phyloP scores from a whole-genome alignment of 2,329 filamentous ascomycete species.

The Apiospora saccharicola region DNA sequence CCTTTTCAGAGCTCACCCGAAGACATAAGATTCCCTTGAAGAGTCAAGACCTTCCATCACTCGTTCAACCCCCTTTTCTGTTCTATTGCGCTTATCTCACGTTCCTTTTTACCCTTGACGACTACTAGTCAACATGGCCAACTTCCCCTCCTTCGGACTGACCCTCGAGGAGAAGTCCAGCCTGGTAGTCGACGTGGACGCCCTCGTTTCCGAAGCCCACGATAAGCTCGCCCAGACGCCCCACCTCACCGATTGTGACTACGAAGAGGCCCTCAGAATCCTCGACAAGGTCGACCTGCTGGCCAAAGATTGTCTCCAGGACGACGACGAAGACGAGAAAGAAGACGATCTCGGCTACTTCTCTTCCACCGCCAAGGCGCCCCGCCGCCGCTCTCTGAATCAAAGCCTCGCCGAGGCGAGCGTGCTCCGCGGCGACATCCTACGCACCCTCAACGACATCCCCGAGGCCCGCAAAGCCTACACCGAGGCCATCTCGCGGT shows the following conservation, averaged over 20 bases:
- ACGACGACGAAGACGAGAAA: background rate
- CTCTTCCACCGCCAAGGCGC: background rate
- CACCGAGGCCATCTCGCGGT: conserved; percentile 16
- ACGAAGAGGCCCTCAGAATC: background rate
- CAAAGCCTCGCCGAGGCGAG: background rate
- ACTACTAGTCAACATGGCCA: background rate
- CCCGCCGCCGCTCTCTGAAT: background rate
- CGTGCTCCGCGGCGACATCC: conserved; percentile 7
- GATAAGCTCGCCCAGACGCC: background rate
- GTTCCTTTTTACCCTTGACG: background rate
- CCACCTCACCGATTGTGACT: background rate
- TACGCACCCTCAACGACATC: background rate
- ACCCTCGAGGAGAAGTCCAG: background rate
- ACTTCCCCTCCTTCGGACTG: background rate
- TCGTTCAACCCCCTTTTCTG: background rate
- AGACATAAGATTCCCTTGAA: background rate
- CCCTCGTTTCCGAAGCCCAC: background rate
- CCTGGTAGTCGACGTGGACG: background rate
- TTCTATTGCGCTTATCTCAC: too few relatives aligned
- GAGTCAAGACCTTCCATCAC: conserved; percentile 7
- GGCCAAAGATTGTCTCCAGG: background rate
- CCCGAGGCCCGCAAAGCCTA: conserved; percentile 11
- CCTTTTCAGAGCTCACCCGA: background rate
- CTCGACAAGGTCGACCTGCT: background rate
- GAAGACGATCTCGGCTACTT: background rate